These are phyloP conservation scores for Urochloa ruziziensis DNA, from an alignment of 176 grass and related monocot species.

Conservation along the genomic window DNA sequence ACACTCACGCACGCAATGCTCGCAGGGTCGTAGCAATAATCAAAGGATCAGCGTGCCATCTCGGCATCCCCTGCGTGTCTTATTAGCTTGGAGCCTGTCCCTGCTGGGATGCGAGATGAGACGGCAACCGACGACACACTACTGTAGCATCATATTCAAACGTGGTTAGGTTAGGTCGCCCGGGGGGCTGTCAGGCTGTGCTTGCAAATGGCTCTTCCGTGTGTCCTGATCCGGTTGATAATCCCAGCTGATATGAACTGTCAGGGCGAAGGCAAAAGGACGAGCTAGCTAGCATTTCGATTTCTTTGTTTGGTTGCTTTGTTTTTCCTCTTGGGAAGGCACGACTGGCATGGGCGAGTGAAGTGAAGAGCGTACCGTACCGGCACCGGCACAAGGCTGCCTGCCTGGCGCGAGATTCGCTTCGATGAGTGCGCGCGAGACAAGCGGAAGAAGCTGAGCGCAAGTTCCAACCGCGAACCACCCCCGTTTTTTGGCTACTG, in stretches of 20 bases:
- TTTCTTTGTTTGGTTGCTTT: no score
- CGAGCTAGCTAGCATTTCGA: no score
- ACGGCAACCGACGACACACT: background rate
- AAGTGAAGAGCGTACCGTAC: background rate
- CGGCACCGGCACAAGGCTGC: no score
- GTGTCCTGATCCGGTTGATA: no score
- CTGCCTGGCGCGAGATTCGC: background rate
- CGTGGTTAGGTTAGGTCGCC: background rate
- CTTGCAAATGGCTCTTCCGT: background rate
- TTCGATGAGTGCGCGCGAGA: background rate
- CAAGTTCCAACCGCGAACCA: slow-evolving; percentile 24
- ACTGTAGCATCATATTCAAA: no score
- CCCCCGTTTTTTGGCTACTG: background rate
- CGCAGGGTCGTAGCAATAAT: no score
- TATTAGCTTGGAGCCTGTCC: no score
- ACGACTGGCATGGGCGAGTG: background rate
- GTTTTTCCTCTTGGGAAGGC: no score
- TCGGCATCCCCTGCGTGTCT: no score
- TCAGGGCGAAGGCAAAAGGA: no score
- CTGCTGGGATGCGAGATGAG: background rate
- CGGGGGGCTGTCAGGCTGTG: background rate
- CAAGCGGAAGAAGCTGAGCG: slow-evolving; percentile 15
- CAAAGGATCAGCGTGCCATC: background rate
- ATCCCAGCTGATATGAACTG: background rate
- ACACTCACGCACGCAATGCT: background rate